A percentile compares a stretch with the other conserved stretches of the same genome.
These are phyloP conservation scores for Emericellopsis cladophorae DNA, from an alignment of 2,329 filamentous ascomycete species.

Conservation along the genomic window DNA sequence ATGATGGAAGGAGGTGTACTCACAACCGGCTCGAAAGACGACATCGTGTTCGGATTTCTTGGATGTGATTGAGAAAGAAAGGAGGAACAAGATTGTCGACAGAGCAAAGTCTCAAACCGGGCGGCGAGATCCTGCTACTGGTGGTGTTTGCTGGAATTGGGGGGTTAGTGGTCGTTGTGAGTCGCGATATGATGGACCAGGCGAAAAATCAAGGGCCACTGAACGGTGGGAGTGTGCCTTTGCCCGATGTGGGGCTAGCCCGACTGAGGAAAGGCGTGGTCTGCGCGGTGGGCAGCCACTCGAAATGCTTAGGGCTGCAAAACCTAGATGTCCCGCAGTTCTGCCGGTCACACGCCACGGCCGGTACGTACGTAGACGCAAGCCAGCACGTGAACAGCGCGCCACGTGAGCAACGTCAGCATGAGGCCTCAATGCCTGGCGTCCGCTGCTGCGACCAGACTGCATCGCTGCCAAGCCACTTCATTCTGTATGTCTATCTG, in stretches of 20 bases:
- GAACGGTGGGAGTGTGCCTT: slow-evolving; percentile 26
- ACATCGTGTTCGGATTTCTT: slow-evolving; percentile 41
- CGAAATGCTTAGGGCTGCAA: slow-evolving; percentile 21
- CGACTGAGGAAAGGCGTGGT: slow-evolving; percentile 14
- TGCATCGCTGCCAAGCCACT: too few species aligned
- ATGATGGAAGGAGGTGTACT: slow-evolving; percentile 25
- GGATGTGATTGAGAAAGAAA: slow-evolving; percentile 7
- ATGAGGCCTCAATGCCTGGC: too few species aligned
- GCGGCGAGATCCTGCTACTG: slow-evolving; percentile 25
- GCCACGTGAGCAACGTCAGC: too few species aligned
- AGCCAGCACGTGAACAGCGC: too few species aligned
- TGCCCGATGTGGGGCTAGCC: slow-evolving; percentile 16
- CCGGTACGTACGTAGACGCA: background rate
- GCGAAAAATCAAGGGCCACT: slow-evolving; percentile 27
- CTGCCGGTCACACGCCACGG: slow-evolving; percentile 9
- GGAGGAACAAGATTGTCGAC: slow-evolving; percentile 20
- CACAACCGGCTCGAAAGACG: slow-evolving; percentile 59
- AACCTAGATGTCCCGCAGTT: slow-evolving; percentile 23
- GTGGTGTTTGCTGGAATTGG: slow-evolving; percentile 9
- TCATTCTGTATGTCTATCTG: too few species aligned
- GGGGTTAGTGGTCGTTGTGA: slow-evolving; percentile 28
- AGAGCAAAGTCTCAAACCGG: slow-evolving; percentile 21
- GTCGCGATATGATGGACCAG: slow-evolving; percentile 25
- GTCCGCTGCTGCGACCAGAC: too few species aligned
- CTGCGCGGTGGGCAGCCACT: slow-evolving; percentile 18